Percentiles rank a stretch among this genome's conserved stretches.
Evolutionary conservation across 306 rosid genomes (phyloP).

Genomic region (Cajanus cajan): DNA sequence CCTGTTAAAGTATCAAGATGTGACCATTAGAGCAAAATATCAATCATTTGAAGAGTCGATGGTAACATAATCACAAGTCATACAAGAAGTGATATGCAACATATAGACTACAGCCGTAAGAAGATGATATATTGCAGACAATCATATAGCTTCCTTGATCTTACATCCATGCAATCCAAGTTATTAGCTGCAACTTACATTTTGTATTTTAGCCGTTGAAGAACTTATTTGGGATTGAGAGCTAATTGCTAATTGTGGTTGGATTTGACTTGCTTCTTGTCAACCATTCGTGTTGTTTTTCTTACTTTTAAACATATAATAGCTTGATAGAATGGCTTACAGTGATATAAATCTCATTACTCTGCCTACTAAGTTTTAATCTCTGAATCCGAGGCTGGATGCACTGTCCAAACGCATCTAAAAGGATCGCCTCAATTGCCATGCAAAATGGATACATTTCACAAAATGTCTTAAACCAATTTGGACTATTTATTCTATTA

Average conservation of each 20-base stretch:
- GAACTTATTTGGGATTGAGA: background rate
- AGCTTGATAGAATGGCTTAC: background rate
- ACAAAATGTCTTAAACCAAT: background rate
- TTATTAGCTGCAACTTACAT: constrained; percentile 4
- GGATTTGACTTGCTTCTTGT: background rate
- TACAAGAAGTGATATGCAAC: background rate
- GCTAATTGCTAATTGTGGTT: background rate
- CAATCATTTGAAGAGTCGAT: background rate
- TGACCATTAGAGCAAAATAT: background rate
- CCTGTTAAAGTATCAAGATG: constrained; percentile 44
- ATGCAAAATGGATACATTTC: background rate
- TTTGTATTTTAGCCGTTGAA: constrained; percentile 1
- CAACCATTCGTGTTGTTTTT: background rate
- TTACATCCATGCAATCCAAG: constrained; percentile 24
- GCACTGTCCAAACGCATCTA: background rate
- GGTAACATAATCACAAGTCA: background rate
- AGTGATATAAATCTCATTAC: background rate
- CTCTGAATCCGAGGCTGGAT: background rate
- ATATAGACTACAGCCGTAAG: background rate
- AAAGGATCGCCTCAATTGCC: background rate
- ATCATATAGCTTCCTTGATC: background rate
- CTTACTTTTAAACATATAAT: background rate
- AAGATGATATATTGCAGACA: constrained; percentile 5
- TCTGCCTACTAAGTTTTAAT: background rate
- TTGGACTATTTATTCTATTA: background rate